Conservation (phyloP, 2,329 filamentous ascomycete species). For the Fonsecaea monophora region DNA sequence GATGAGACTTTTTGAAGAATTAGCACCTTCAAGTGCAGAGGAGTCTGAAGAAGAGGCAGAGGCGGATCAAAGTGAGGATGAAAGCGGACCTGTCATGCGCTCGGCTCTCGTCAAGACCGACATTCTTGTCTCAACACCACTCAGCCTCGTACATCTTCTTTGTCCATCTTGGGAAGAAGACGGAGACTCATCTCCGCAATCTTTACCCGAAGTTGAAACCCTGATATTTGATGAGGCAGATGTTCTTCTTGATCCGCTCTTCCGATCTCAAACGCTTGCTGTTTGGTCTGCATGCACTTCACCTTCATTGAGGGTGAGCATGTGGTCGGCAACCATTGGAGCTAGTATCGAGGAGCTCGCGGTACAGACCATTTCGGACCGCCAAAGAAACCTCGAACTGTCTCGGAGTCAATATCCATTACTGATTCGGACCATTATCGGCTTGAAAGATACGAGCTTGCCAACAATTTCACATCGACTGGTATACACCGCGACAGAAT, state of each 20-base stretch:
- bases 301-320: constrained; percentile 72
- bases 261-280: constrained; percentile 83
- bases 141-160: constrained; percentile 78
- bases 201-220: constrained; percentile 71
- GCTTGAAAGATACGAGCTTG: constrained; percentile 92
- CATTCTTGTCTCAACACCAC: constrained; percentile 80
- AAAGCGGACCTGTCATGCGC: constrained; percentile 43
- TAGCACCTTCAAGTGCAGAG: constrained; percentile 45
- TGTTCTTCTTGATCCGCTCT: constrained; percentile 88
- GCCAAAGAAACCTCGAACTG: constrained; percentile 53
- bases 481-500: constrained; percentile 88
- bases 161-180: constrained; percentile 47
- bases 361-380: constrained; percentile 68
- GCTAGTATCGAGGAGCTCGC: constrained; percentile 86
- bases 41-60: constrained; percentile 45
- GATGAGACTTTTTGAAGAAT: constrained; percentile 64
- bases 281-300: constrained; percentile 83
- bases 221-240: constrained; percentile 93
- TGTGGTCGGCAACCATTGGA: constrained; percentile 98
- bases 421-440: constrained; percentile 87
- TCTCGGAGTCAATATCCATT: constrained; percentile 50
- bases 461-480: constrained; percentile 90
- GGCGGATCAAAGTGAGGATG: constrained; percentile 48
- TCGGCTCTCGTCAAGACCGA: constrained; percentile 69
- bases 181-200: constrained; percentile 49